Base-by-base conservation (phyloP, 1,284 basidiomycete genomes). In the Prillingera fragicola region DNA sequence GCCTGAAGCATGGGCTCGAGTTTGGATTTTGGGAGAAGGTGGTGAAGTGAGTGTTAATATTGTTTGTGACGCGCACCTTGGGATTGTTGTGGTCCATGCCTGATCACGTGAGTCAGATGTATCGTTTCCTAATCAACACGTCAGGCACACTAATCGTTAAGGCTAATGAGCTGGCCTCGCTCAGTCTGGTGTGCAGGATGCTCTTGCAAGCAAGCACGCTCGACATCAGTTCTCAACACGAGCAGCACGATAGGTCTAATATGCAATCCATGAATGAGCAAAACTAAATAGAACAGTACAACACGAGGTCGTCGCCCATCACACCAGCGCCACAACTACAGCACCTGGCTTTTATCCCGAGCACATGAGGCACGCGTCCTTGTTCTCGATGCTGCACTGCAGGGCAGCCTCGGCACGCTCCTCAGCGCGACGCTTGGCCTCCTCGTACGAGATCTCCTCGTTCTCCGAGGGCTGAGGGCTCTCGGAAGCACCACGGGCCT, bases 351-450 rank as follows among this genome's bases (percentile, higher is more conserved):
- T 48, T 48, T 65, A 72, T 55, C 69, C 70, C 41, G 67, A 69
- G 57, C 70, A 72, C 68, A 70, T 70, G 52, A 69, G 39, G 52
- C 70, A 72, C 38, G 65, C 66, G 33, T 73, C 71, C 62, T 72
- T 73, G 68, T 73, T 73, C 41, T 72, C 70, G 43, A 73, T 72
- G 38, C 61, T 65, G 56, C 70, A 72, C 52, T 71, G 70, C 33
- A 72, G 56, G 33, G 70, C 70, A 22, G 69, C 71, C 48, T 63
- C 69, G 14, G 71, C 71, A 34, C 70, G 54, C 57, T 71, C 71
- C 26, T 71, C 70, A 10, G 69, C 69, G 10, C 69, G 48, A 47
- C 59, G 52, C 60, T 73, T 71, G 38, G 71, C 71, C 57, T 73
- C 70, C 55, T 73, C 71, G 50, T 71, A 73, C 19, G 65, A 63